These are phyloP conservation scores for Golubevia sp. DNA, from an alignment of 1,284 basidiomycete genomes.

Conservation along the genomic window DNA sequence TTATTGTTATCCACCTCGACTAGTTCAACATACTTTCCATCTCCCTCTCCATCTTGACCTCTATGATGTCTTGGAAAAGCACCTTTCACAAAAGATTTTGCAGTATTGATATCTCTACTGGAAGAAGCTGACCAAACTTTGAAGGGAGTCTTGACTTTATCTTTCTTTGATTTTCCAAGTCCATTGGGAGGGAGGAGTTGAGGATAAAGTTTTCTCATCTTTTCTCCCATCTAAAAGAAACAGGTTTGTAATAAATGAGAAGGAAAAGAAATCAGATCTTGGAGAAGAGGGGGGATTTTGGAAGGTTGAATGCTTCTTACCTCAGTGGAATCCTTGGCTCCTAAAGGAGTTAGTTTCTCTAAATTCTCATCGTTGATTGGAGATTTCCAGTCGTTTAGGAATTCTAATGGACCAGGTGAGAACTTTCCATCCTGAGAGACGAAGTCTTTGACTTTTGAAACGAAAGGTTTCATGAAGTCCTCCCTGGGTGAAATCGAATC, in stretches of 20 bases:
- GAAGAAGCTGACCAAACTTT: conserved; percentile 63
- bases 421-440: background rate
- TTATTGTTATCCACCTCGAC: conserved; percentile 64
- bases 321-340: conserved; percentile 60
- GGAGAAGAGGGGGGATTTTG: too few species aligned
- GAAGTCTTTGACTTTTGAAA: conserved; percentile 27
- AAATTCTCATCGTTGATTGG: conserved; percentile 72
- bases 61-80: conserved; percentile 63
- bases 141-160: conserved; percentile 14
- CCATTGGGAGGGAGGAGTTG: conserved; percentile 56
- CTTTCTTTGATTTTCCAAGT: conserved; percentile 15
- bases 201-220: conserved; percentile 60
- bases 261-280: too few species aligned
- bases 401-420: conserved; percentile 43
- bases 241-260: too few species aligned
- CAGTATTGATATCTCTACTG: conserved; percentile 62
- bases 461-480: conserved; percentile 63
- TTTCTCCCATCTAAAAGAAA: conserved; percentile 60
- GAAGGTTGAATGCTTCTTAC: too few species aligned
- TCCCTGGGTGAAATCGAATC: too few species aligned
- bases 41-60: conserved; percentile 62
- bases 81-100: conserved; percentile 63
- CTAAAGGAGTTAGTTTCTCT: conserved; percentile 69
- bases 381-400: conserved; percentile 62
- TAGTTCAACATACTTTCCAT: conserved; percentile 62